Evolutionary conservation across 208 protist species (phyloP).

Genomic region (Trypanosomatidae sp.): DNA sequence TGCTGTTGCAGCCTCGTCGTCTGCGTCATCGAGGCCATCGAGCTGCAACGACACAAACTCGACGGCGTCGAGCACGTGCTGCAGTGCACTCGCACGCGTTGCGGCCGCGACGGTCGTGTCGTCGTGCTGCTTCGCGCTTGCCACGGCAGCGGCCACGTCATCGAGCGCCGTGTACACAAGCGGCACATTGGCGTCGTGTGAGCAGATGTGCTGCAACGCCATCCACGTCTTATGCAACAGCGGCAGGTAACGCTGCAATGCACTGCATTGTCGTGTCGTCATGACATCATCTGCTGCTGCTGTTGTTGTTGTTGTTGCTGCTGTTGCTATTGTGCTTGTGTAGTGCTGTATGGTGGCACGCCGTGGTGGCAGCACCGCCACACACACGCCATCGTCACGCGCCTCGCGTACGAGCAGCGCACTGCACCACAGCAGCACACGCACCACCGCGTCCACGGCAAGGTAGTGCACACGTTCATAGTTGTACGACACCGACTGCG

Average conservation of each 20-base stretch:
- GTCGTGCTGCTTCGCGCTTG: no score
- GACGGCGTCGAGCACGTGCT: no score
- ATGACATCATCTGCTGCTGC: slow-evolving; percentile 6
- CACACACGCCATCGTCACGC: slow-evolving; percentile 17
- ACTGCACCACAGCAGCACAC: slow-evolving; percentile 19
- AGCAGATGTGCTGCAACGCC: slow-evolving; percentile 26
- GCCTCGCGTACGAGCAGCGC: slow-evolving; percentile 28
- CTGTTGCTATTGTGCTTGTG: slow-evolving; percentile 1
- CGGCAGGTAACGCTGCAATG: slow-evolving; percentile 13
- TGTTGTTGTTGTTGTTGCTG: neutral
- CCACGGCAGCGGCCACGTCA: no score
- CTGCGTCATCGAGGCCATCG: no score
- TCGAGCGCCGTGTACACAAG: slow-evolving; percentile 57
- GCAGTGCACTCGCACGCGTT: no score
- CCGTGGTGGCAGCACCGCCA: slow-evolving; percentile 11
- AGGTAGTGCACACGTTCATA: slow-evolving; percentile 31
- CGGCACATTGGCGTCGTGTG: slow-evolving; percentile 29
- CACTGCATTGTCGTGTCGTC: slow-evolving; percentile 5
- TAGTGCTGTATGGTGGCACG: slow-evolving; percentile 8
- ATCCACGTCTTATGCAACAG: slow-evolving; percentile 72
- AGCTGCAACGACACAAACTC: no score
- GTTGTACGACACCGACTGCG: slow-evolving; percentile 26
- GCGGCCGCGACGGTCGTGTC: no score
- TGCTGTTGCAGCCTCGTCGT: no score
- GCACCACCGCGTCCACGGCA: slow-evolving; percentile 32